Evolutionary conservation across 495 filamentous ascomycete species (phyloP), one percentile per base, ranked within the genome.

Genomic region (Bryoglossum gracile): DNA sequence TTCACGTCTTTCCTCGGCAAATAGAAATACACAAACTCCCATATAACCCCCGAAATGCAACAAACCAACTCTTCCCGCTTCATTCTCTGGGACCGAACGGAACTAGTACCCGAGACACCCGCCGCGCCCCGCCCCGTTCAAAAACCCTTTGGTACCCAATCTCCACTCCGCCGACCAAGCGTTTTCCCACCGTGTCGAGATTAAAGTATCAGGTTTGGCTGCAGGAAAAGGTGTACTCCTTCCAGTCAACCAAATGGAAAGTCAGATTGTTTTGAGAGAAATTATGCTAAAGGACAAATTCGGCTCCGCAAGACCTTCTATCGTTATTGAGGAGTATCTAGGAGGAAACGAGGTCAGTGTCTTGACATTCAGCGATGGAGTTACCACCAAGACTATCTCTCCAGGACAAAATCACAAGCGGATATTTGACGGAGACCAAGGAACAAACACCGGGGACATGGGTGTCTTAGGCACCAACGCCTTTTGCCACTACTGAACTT

Each of bases 371-470:
- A 83, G 79, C 57, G 91, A 97, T 59, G 91, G 91, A 26, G 83
- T 82, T 56, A 87, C 84, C 3, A 83, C 92, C 55, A 78, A 75
- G 55, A 84, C 83, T 8, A 74, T 95, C 14, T 87, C 89, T 21
- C 79, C 91, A 1, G 91, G 91, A 8, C 91, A 97, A 60, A 91
- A 97, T 62, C 91, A 97, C 69, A 96, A 97, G 73, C 77, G 84
- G 33, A 84, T 94, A 47, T 83, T 82, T 45, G 91, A 97, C 58
- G 86, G 86, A 37, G 91, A 96, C 57, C 74, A 77, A 25, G 91
- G 90, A 6, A 84, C 87, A 14, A 97, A 95, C 68, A 97, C 91
- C 4, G 91, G 91, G 35, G 91, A 91, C 9, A 96, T 97, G 91
- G 91, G 91, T 43, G 91, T 87, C 67, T n/a, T 97, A 97, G 65